Evolutionary conservation across 1,284 basidiomycete genomes (phyloP).

Genomic region (Malassezia nana): DNA sequence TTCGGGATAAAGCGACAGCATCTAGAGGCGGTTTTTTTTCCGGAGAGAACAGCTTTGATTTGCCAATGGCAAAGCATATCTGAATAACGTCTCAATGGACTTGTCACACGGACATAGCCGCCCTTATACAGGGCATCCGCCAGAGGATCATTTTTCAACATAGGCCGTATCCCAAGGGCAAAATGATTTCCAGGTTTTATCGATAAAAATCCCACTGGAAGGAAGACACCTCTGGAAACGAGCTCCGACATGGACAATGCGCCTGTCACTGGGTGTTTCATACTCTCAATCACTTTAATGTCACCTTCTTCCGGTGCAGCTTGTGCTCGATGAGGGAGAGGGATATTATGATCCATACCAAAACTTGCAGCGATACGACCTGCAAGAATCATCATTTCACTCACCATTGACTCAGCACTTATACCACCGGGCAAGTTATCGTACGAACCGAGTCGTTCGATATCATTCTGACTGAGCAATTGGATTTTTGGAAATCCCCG

Average conservation of each 20-base stretch:
- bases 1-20: neutral
- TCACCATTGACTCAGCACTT: conserved; percentile 53
- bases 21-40: conserved; percentile 6
- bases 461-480: neutral
- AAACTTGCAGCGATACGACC: conserved; percentile 67
- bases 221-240: conserved; percentile 5
- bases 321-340: conserved; percentile 59
- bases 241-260: conserved; percentile 19
- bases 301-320: conserved; percentile 48
- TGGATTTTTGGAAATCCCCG: conserved; percentile 24
- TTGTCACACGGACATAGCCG: conserved; percentile 69
- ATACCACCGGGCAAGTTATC: conserved; percentile 16
- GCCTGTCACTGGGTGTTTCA: conserved; percentile 15
- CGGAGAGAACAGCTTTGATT: conserved; percentile 63
- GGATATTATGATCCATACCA: conserved; percentile 58
- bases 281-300: conserved; percentile 28
- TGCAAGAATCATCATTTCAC: conserved; percentile 76
- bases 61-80: conserved; percentile 90
- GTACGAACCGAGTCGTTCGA: conserved; percentile 5
- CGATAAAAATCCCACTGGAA: conserved; percentile 18
- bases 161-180: conserved; percentile 60
- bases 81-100: conserved; percentile 71
- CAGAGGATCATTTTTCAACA: neutral
- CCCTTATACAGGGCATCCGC: conserved; percentile 16
- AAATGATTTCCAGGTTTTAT: conserved; percentile 58